phyloP scores from a whole-genome alignment of 2,329 filamentous ascomycete species.

The Chaetomium sp. region DNA sequence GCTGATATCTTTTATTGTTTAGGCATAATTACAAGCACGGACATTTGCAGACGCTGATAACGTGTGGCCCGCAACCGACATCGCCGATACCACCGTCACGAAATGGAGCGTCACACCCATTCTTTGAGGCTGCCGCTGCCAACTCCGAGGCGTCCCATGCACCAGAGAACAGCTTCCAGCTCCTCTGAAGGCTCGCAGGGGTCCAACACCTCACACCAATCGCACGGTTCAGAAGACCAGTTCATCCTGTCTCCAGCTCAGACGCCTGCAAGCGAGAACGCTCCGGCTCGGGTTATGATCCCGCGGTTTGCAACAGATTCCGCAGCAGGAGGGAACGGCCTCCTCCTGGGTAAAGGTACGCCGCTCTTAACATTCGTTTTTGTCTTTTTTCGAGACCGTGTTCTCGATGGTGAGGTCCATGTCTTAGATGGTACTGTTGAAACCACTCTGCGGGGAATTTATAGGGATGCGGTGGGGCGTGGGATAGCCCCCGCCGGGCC shows the following conservation, averaged over 20 bases:
- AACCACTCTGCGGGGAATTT: background rate
- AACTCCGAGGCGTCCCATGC: conserved; percentile 47
- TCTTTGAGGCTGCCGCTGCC: conserved; percentile 44
- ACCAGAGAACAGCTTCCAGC: conserved; percentile 43
- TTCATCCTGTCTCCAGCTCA: conserved; percentile 43
- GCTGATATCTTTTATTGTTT: background rate
- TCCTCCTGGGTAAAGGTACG: conserved; percentile 29
- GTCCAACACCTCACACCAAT: conserved; percentile 34
- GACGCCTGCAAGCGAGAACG: conserved; percentile 37
- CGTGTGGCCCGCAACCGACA: background rate
- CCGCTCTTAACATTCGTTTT: background rate
- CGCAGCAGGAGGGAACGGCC: conserved; percentile 10
- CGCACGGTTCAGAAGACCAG: conserved; percentile 39
- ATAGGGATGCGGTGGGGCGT: conserved; percentile 8
- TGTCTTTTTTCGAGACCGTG: background rate
- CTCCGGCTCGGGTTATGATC: conserved; percentile 15
- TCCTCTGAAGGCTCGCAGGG: conserved; percentile 40
- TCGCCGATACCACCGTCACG: background rate
- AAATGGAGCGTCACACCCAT: conserved; percentile 10
- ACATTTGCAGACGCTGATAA: background rate
- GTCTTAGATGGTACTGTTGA: background rate
- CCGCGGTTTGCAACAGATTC: conserved; percentile 15
- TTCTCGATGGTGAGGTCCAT: background rate
- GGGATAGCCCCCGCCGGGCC: background rate
- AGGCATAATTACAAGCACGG: background rate